Base-by-base conservation (phyloP, 2,329 filamentous ascomycete species). In the Neonectria hederae region DNA sequence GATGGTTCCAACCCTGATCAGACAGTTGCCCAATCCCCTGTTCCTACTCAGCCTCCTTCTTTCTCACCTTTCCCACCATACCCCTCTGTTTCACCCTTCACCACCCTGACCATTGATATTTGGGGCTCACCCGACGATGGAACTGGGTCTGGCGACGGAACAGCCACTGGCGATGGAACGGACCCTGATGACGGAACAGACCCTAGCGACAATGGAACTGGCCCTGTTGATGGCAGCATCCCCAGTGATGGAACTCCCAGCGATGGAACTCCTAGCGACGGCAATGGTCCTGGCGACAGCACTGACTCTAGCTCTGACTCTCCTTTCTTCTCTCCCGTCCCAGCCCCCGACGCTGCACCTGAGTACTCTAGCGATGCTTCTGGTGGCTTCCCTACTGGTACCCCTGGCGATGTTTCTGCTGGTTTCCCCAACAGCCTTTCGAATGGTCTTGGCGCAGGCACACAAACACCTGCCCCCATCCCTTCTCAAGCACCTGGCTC, bases 21-120 rank as follows among this genome's bases (percentile, higher is more conserved):
- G 24, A 71, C 72, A 42, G 54, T 60, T 51, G 58, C 59, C 19
- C 60, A 66, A 40, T 66, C 72, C 28, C 76, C 76, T 59, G 76
- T 76, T 40, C 69, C 65, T 30, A 75, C 74, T 14, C 75, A 63
- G 61, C 77, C 63, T 72, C 70, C 63, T 67, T 60, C 49, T 56
- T 30, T 69, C 45, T 61, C 72, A 8, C 42, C 57, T 8, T 14
- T 65, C 40, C 46, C 59, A 28, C 62, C 46, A 1, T 67, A 58
- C 10, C 57, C 73, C 35, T 62, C 67, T 38, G 69, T 75, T 9
- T 65, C 73, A 5, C 71, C 72, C 5, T 79, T 79, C 64, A 80
- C 78, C 8, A 80, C 78, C 14, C 32, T 79, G 38, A 79, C 78
- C 11, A 70, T 79, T 59, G 76, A 79, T 52, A 71, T 79, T 30